Evolutionary conservation across 1,284 basidiomycete species (phyloP), one percentile per base, ranked within the genome.

Genomic region (Pyrrhoderma lamaoense): DNA sequence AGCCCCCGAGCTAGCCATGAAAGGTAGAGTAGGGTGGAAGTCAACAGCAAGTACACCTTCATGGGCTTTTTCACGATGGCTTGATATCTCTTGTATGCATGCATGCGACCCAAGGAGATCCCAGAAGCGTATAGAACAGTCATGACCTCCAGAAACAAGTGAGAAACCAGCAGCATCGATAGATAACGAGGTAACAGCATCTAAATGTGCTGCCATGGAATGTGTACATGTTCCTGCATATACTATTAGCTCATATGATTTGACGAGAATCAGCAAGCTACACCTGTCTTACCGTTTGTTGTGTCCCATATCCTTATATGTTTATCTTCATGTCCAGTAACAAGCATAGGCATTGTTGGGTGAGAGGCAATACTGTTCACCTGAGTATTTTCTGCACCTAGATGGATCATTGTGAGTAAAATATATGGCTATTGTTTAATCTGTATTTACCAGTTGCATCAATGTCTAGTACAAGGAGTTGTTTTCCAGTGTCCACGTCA

Each of bases 71-170:
- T 87, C 82, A 45, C 92, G 79, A 68, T 97, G 92, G 47, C 77
- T 82, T 16, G 86, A 85, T 57, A 93, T 80, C 67, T 99, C 96
- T 64, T 98, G 95, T 25, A 93, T 72, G 65, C 93, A 96, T 45
- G 79, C 77, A 45, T 79, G 76, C 47, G 81, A 76, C 52, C 81
- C 85, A n/a, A 90, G 77, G 51, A 97, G 70, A 67, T 97, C 91
- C 96, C 95, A 99, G 70, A 97, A 89, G 19, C 95, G 85, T 42
- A 93, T 75, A 16, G 91, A 93, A 64, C 93, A 93, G 66, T 99
- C 95, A 62, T 96, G 91, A 45, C 89, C 89, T 37, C 88, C 90
- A 1, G 93, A 93, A 2, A 93, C 85, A 39, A 98, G 79, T 8
- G 85, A 86, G 66, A 94, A 80, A 38, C 89, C 90, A 2, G 89